Evolutionary conservation across 106 monocot genomes (phyloP).

Genomic region (Apostasia ramifera): DNA sequence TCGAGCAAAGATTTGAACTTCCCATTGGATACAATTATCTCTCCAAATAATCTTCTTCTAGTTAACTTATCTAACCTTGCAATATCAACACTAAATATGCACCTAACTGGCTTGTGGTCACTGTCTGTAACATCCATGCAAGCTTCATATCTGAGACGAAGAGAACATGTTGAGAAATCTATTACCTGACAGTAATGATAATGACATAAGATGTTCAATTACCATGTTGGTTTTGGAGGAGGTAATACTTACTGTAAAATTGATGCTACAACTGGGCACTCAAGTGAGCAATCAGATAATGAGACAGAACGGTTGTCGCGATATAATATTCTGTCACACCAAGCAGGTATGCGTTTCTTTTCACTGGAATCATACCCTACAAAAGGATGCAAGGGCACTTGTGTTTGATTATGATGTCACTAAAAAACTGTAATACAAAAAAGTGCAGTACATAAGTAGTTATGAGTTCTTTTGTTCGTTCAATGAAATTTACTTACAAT

Average conservation of each 20-base stretch:
- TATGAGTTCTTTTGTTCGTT: too few species aligned
- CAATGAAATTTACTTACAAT: too few species aligned
- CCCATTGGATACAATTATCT: not conserved
- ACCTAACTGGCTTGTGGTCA: conserved; percentile 75
- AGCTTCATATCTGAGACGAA: conserved; percentile 45
- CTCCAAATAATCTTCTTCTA: not conserved
- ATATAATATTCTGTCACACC: conserved; percentile 76
- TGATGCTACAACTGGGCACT: conserved; percentile 50
- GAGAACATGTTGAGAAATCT: not conserved
- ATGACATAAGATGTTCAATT: not conserved
- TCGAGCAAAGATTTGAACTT: conserved; percentile 2
- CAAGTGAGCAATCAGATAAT: conserved; percentile 58
- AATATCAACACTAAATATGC: conserved; percentile 32
- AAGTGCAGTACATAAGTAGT: too few species aligned
- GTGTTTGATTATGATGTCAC: not conserved
- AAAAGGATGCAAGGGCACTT: not conserved
- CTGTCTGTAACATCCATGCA: conserved; percentile 64
- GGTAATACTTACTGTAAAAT: conserved; percentile 36
- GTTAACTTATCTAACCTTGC: not conserved
- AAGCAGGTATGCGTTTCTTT: conserved; percentile 77
- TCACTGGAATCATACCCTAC: conserved; percentile 71
- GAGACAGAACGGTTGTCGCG: conserved; percentile 54
- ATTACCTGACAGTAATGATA: not conserved
- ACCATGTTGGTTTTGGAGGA: not conserved
- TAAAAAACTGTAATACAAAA: not conserved